Conservation (phyloP, 2,329 filamentous ascomycete genomes). For the Botrytis cinerea region DNA sequence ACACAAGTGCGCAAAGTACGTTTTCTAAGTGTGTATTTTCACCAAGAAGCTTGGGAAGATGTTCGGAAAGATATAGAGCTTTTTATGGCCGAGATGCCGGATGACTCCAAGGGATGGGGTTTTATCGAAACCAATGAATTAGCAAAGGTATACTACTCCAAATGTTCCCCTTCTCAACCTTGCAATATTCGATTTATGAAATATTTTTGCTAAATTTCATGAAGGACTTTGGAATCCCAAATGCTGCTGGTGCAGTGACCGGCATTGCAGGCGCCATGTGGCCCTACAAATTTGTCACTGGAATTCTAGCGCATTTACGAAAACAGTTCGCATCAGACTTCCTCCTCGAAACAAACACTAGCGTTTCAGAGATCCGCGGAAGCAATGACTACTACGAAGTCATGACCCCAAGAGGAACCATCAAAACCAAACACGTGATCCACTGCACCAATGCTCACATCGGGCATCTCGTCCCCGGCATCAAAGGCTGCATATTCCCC, state of each 20-base stretch:
- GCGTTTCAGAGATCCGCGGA: conserved; percentile 25
- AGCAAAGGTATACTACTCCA: not conserved
- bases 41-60: not conserved
- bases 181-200: not conserved
- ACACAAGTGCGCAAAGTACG: conserved; percentile 7
- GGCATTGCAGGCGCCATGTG: conserved; percentile 43
- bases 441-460: conserved; percentile 71
- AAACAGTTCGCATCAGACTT: conserved; percentile 48
- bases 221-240: conserved; percentile 5
- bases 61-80: not conserved
- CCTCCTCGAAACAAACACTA: conserved; percentile 54
- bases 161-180: not conserved
- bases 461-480: conserved; percentile 57
- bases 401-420: conserved; percentile 55
- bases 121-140: conserved; percentile 5
- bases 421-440: conserved; percentile 57
- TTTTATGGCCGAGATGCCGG: conserved; percentile 17
- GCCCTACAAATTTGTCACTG: conserved; percentile 62
- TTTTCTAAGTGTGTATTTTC: conserved; percentile 17
- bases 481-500: conserved; percentile 56
- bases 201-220: not conserved
- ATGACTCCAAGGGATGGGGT: not conserved
- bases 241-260: conserved; percentile 10
- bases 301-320: conserved; percentile 51
- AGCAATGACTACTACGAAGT: conserved; percentile 47